These are phyloP conservation scores for Metschnikowia aberdeeniae DNA, from an alignment of 805 yeast genomes.

Conservation along the genomic window DNA sequence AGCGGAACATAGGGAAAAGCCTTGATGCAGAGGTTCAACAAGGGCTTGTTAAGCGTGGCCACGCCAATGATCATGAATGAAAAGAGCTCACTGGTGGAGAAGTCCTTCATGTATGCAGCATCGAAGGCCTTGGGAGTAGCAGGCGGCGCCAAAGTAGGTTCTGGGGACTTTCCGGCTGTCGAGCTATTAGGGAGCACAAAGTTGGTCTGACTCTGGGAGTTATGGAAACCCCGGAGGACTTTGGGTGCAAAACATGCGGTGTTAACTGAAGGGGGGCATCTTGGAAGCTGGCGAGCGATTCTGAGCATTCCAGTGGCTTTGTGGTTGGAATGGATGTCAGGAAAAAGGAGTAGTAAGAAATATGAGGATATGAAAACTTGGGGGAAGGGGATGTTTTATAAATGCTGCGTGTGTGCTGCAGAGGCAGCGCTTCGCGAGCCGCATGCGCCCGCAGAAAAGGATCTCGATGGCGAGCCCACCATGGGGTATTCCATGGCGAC, in stretches of 20 bases:
- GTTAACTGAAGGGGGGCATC: conserved; percentile 2
- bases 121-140: conserved; percentile 11
- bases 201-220: conserved; percentile 10
- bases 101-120: conserved; percentile 33
- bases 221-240: conserved; percentile 8
- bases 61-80: conserved; percentile 66
- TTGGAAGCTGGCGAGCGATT: conserved; percentile 1
- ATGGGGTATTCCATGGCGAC: conserved; percentile 7
- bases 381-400: neutral
- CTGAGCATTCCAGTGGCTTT: conserved; percentile 3
- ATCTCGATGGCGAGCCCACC: conserved; percentile 10
- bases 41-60: conserved; percentile 61
- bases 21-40: conserved; percentile 57
- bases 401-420: neutral
- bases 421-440: conserved; percentile 14
- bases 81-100: conserved; percentile 52
- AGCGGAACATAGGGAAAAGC: conserved; percentile 74
- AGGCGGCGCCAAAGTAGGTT: conserved; percentile 11
- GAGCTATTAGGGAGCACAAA: conserved; percentile 8
- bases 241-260: neutral
- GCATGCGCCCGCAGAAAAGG: conserved; percentile 6
- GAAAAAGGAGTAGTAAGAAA: neutral
- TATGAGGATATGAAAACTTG: neutral
- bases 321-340: neutral
- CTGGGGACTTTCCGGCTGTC: conserved; percentile 6